Evolutionary conservation across 2,329 filamentous ascomycete genomes (phyloP), one percentile per base, ranked within the genome.

Genomic region (Arachnopeziza araneosa): DNA sequence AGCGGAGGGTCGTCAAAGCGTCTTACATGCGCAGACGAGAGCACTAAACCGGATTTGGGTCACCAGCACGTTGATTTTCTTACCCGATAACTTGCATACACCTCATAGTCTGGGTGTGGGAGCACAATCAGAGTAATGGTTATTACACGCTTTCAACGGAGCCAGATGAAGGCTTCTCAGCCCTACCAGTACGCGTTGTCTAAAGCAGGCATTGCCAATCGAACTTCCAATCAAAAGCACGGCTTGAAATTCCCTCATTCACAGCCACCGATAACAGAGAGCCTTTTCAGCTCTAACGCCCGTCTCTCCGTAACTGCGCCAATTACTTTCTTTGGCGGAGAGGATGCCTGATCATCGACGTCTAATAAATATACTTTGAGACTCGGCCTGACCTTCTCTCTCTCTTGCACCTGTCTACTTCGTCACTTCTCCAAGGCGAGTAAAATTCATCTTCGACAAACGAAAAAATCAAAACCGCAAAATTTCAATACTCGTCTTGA

Each of bases 1-100:
- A 52, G 23, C 8, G 32, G 17, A 23, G 36, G 21, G 23, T 24
- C 44, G 12, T 26, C 8, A 56, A 21, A 21, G 30, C 54, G 52
- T 54, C 19, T 26, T 22, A 22, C 24, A 24, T 52, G 9, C 21
- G 19, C 30, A 17, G 48, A 22, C 10, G 19, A 2, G 9, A 32
- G 5, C n/a, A 14, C 14, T 23, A 23, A 58, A 58, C 56, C 57
- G 14, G 2, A 56, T 55, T 55, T 30, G 53, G 57, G 26, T 14
- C 21, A 59, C 21, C 24, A 56, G 48, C 53, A 55, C 55, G 57
- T 52, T 59, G 21, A 52, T 24, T 10, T 52, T 21, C 6, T 4
- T 26, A 30, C 36, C 17, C 36, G 17, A 19, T 12, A 19, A 44
- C 36, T 4, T 44, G 17, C 36, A 5, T 44, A 14, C 36, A 44